Conservation (phyloP, 768 basidiomycete genomes). For the Leccinum subgranulosum region DNA sequence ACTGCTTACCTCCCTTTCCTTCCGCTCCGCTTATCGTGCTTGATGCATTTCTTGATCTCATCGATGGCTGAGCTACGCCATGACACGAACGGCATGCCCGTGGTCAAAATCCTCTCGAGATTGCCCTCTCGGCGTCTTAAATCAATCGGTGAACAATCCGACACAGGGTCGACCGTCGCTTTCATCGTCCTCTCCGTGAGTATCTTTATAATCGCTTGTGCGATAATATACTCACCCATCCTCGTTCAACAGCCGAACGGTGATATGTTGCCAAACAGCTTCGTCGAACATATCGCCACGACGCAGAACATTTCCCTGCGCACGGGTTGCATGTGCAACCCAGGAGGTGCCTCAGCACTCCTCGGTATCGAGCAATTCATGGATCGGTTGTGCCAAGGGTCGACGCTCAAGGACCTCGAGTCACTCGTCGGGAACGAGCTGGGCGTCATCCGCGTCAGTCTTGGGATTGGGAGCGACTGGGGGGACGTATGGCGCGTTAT, state of each 20-base stretch:
- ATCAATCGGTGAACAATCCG: conserved; percentile 61
- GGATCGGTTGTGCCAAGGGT: conserved; percentile 55
- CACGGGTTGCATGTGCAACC: conserved; percentile 88
- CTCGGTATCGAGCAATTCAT: conserved; percentile 66
- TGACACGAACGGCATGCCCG: conserved; percentile 53
- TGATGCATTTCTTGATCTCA: conserved; percentile 57
- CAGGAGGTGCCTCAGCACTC: conserved; percentile 73
- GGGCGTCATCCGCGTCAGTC: conserved; percentile 72
- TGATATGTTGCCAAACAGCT: conserved; percentile 66
- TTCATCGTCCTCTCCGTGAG: conserved; percentile 63
- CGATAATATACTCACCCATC: conserved; percentile 2
- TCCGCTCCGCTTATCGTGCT: conserved; percentile 67
- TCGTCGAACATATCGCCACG: conserved; percentile 69
- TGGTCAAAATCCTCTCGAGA: conserved; percentile 67
- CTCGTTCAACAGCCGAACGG: conserved; percentile 50
- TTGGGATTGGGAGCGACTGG: conserved; percentile 79
- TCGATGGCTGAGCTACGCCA: conserved; percentile 60
- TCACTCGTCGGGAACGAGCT: conserved; percentile 59
- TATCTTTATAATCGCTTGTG: conserved; percentile 1
- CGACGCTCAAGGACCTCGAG: conserved; percentile 63
- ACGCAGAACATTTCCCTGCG: conserved; percentile 67
- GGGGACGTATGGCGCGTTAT: conserved; percentile 65
- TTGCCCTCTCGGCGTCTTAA: conserved; percentile 51
- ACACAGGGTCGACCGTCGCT: conserved; percentile 61
- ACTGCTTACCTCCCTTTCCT: conserved; percentile 78